phyloP scores from a whole-genome alignment of 176 grass and related monocot species.

The Oryza brachyantha region DNA sequence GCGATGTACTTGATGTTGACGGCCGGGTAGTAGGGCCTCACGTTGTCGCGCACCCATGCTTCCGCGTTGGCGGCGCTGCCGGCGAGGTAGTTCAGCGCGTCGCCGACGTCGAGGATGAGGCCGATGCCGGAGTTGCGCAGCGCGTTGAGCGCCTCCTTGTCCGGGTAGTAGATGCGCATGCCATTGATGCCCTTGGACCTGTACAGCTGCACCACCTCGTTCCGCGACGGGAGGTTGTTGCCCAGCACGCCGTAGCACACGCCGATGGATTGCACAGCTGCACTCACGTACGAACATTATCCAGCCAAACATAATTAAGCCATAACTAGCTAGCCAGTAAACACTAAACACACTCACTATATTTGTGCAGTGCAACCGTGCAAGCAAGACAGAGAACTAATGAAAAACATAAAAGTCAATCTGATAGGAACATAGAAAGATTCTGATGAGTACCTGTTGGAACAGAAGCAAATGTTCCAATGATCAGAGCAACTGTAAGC shows the following conservation, averaged over 20 bases:
- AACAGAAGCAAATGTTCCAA: constrained; percentile 31
- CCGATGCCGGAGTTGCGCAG: constrained; percentile 41
- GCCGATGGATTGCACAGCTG: constrained; percentile 60
- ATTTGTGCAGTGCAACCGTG: background rate
- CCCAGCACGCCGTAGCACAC: constrained; percentile 62
- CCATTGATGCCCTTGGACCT: constrained; percentile 43
- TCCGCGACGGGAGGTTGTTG: constrained; percentile 50
- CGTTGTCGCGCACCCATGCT: constrained; percentile 55
- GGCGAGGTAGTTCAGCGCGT: background rate
- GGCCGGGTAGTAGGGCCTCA: constrained; percentile 38
- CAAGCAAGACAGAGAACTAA: background rate
- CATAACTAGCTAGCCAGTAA: background rate
- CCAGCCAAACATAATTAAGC: background rate
- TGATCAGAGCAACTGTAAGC: constrained; percentile 32
- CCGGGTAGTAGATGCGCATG: constrained; percentile 66
- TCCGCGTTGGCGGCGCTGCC: constrained; percentile 1
- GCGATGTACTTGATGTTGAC: constrained; percentile 65
- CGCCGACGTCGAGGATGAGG: constrained; percentile 43
- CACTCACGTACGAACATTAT: background rate
- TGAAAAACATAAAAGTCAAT: no score
- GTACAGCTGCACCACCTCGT: constrained; percentile 57
- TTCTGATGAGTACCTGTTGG: constrained; percentile 28
- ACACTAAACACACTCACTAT: no score
- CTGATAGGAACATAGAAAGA: background rate
- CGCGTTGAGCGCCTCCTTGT: constrained; percentile 28